Conservation (phyloP, 2,329 filamentous ascomycete species). For the Emergomyces pasteurianus region DNA sequence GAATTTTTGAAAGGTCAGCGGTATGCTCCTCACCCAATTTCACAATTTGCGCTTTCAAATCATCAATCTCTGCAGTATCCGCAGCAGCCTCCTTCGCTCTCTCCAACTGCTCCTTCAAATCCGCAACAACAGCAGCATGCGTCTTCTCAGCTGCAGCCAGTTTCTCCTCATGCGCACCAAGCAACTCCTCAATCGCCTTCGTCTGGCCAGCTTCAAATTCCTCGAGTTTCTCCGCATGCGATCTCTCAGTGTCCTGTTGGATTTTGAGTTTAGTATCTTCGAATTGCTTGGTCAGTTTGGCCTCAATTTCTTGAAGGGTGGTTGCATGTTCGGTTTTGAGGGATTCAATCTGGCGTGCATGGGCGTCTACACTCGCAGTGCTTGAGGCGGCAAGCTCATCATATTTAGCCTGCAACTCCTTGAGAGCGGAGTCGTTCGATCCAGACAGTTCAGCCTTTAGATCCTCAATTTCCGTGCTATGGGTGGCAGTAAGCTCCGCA, state of each 20-base stretch:
- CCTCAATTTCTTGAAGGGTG: constrained; percentile 17
- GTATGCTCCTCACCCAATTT: constrained; percentile 40
- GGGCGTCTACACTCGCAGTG: constrained; percentile 1
- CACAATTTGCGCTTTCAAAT: constrained; percentile 29
- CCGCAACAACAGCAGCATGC: constrained; percentile 24
- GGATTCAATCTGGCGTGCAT: constrained; percentile 8
- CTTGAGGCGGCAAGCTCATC: constrained; percentile 8
- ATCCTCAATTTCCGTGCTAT: constrained; percentile 25
- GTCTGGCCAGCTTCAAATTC: constrained; percentile 28
- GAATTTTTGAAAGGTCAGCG: constrained; percentile 35
- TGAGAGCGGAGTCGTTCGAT: constrained; percentile 9
- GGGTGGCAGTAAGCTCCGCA: constrained; percentile 23
- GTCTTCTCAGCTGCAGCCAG: constrained; percentile 23
- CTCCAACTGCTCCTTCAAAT: constrained; percentile 23
- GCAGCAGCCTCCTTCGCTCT: constrained; percentile 25
- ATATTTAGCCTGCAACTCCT: constrained; percentile 10
- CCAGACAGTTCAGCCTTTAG: constrained; percentile 15
- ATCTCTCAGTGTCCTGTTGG: constrained; percentile 27
- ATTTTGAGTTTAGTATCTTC: constrained; percentile 23
- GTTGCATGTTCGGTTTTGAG: constrained; percentile 11
- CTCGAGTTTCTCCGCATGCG: constrained; percentile 22
- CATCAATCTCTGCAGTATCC: constrained; percentile 27
- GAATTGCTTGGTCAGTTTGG: constrained; percentile 24
- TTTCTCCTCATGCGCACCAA: constrained; percentile 29
- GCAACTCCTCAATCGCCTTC: constrained; percentile 29